phyloP scores from a whole-genome alignment of 768 basidiomycete species.

The Boletus vinaceobasis region DNA sequence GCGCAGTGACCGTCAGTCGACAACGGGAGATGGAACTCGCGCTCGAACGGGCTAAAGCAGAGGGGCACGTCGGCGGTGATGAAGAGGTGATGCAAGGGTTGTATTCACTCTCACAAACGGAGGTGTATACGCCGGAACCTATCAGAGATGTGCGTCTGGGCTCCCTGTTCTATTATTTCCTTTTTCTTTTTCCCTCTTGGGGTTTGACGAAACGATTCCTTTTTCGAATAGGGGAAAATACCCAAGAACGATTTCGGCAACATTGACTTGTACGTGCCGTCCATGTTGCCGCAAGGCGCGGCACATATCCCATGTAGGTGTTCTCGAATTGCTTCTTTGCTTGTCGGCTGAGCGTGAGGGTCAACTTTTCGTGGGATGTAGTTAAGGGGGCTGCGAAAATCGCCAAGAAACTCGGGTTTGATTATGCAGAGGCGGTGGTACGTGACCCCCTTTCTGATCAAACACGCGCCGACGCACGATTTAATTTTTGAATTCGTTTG shows the following conservation, averaged over 20 bases:
- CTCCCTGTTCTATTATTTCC: constrained; percentile 16
- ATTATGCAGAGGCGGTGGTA: constrained; percentile 95
- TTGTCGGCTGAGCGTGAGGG: constrained; percentile 10
- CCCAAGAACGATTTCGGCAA: constrained; percentile 97
- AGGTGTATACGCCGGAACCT: constrained; percentile 72
- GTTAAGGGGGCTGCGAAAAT: constrained; percentile 88
- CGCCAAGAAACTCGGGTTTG: constrained; percentile 80
- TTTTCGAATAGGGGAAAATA: constrained; percentile 67
- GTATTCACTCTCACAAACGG: constrained; percentile 83
- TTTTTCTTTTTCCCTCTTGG: background rate
- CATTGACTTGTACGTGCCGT: constrained; percentile 91
- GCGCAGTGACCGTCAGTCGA: constrained; percentile 75
- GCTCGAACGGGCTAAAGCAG: constrained; percentile 36
- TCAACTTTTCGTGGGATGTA: constrained; percentile 28
- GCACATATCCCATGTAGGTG: constrained; percentile 87
- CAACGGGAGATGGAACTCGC: constrained; percentile 70
- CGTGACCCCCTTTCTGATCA: constrained; percentile 33
- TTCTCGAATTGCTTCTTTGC: constrained; percentile 8
- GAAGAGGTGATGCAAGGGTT: constrained; percentile 80
- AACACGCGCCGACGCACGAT: background rate
- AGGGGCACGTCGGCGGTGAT: constrained; percentile 38
- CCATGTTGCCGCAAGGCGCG: constrained; percentile 89
- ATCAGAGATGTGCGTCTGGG: constrained; percentile 83
- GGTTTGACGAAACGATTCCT: constrained; percentile 4
- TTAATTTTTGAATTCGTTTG: constrained; percentile 2